Evolutionary conservation across 1,139 yeast species (phyloP).

Genomic region (Hyphopichia burtonii): DNA sequence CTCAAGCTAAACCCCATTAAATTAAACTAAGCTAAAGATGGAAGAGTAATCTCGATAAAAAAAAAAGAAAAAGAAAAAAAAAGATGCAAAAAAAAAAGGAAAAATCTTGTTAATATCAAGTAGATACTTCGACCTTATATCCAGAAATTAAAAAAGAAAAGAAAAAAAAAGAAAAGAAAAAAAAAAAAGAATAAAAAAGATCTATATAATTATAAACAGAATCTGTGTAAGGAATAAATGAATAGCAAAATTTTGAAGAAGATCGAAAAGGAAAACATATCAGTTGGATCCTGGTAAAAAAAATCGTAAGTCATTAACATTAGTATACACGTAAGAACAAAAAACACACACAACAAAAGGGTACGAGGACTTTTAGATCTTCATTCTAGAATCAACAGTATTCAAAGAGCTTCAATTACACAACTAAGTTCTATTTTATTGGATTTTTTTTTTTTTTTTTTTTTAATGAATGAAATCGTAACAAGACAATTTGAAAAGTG

Average conservation of each 20-base stretch:
- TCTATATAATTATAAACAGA: not conserved
- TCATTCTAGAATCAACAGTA: too few species aligned
- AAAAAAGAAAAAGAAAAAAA: constrained; percentile 1
- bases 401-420: too few species aligned
- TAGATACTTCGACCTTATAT: too few species aligned
- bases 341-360: not conserved
- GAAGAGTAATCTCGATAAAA: not conserved
- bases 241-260: not conserved
- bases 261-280: not conserved
- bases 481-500: too few species aligned
- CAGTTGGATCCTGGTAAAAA: not conserved
- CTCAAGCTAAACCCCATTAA: too few species aligned
- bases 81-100: not conserved
- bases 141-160: not conserved
- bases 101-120: too few species aligned
- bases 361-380: not conserved
- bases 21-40: not conserved
- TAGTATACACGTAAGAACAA: not conserved
- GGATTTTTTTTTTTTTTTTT: too few species aligned
- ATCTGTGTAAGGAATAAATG: not conserved
- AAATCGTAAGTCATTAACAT: not conserved
- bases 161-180: not conserved
- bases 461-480: too few species aligned
- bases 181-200: not conserved
- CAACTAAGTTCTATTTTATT: too few species aligned